Evolutionary conservation across 208 protist genomes (phyloP), one percentile per base, ranked within the genome.

Genomic region (Leishmania amazonensis): DNA sequence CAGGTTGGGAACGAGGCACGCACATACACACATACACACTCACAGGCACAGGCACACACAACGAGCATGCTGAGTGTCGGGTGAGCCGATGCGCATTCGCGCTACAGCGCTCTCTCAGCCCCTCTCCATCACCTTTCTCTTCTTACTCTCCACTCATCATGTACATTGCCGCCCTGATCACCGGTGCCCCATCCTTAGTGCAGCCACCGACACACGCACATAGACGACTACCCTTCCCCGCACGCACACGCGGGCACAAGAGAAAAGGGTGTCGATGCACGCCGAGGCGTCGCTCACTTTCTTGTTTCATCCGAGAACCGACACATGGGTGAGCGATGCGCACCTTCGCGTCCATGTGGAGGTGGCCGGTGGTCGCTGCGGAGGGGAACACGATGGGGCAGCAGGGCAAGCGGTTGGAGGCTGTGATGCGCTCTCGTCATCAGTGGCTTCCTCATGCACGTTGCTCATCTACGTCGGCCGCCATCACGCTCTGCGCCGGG

Each of bases 211-310:
- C 47, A 42, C 3, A 75, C 71, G 9, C 17, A 28, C 68, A 51
- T 31, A 1, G 40, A 49, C 40, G 40, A 19, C 68, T 40, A 5
- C 73, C 31, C 19, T 28, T 9, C 15, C 42, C 9, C 35, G 31
- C 51, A 62, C 15, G 15, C 24, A 45, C 13, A n/a, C 49, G 24
- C 28, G 6, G 31, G n/a, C 35, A 38, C 42, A 31, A 75, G 64
- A 42, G 19, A 8, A 28, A 35, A 7, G 57, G 11, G 38, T 38
- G 35, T 60, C 62, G 24, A 85, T 85, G 82, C 28, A 31, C 45
- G 78, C 74, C 42, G 78, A 85, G 78, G 82, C 62, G 57, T 24
- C 31, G 4, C 78, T 71, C 21, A 57, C 31, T 68, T 87, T 76
- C 24, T 60, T 57, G 68, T 64, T 75, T 70, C 54, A 76, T 54